Evolutionary conservation across 805 yeast genomes (phyloP).

Genomic region (Hanseniaspora osmophila): DNA sequence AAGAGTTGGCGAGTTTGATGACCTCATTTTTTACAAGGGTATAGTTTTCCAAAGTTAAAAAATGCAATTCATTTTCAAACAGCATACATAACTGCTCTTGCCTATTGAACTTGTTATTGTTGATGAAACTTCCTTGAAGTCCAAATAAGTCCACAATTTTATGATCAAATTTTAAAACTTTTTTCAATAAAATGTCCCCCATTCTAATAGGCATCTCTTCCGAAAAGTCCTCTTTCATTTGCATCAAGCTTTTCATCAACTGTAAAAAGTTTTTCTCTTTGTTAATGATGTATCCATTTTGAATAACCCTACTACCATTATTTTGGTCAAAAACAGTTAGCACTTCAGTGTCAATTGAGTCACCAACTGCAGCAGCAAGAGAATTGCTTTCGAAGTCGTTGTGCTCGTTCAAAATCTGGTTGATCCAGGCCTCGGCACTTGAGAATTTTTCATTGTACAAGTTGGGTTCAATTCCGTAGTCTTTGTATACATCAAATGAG

Average conservation of each 20-base stretch:
- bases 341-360: slow-evolving; percentile 18
- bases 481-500: slow-evolving; percentile 13
- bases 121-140: slow-evolving; percentile 9
- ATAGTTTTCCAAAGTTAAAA: slow-evolving; percentile 14
- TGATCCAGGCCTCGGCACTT: neutral
- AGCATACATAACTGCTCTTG: slow-evolving; percentile 15
- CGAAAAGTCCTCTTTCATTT: slow-evolving; percentile 8
- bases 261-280: slow-evolving; percentile 20
- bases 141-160: slow-evolving; percentile 17
- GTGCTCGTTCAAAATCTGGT: neutral
- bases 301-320: slow-evolving; percentile 19
- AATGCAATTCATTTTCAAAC: slow-evolving; percentile 19
- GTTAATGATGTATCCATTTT: slow-evolving; percentile 20
- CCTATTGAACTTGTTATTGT: neutral
- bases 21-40: slow-evolving; percentile 15
- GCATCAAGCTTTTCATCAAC: slow-evolving; percentile 9
- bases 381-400: neutral
- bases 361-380: slow-evolving; percentile 7
- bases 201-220: slow-evolving; percentile 20
- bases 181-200: slow-evolving; percentile 19
- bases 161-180: slow-evolving; percentile 21
- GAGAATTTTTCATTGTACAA: slow-evolving; percentile 1
- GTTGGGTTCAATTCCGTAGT: slow-evolving; percentile 19
- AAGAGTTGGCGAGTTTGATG: slow-evolving; percentile 13
- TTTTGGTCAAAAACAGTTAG: slow-evolving; percentile 20